A percentile compares a stretch with the other conserved stretches of the same genome.
Evolutionary conservation across 2,329 filamentous ascomycete genomes (phyloP).

Genomic region (Xenosphaeropsis pyriputrescens): DNA sequence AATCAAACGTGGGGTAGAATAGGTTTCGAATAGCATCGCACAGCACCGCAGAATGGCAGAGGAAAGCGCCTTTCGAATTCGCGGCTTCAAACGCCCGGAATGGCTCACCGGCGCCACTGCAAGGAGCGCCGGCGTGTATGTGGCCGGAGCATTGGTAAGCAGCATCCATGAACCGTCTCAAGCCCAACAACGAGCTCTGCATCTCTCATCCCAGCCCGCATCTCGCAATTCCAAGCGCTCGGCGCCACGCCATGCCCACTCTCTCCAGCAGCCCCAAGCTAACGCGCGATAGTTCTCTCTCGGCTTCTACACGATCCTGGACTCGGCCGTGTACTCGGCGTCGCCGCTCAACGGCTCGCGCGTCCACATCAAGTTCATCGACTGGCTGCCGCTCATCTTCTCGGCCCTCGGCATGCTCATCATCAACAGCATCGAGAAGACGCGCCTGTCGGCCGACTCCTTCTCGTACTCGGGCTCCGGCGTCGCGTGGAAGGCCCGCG

Average conservation of each 20-base stretch:
- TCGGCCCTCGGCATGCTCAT: conserved; percentile 54
- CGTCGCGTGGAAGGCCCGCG: conserved; percentile 54
- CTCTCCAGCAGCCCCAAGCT: conserved; percentile 9
- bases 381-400: conserved; percentile 58
- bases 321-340: conserved; percentile 53
- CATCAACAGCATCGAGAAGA: conserved; percentile 57
- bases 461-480: conserved; percentile 47
- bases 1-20: no score
- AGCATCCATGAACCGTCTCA: conserved; percentile 14
- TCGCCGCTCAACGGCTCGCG: conserved; percentile 41
- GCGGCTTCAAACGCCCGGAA: conserved; percentile 51
- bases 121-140: conserved; percentile 48
- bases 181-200: neutral
- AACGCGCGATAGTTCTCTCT: conserved; percentile 40
- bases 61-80: conserved; percentile 37
- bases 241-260: no score
- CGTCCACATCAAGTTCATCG: conserved; percentile 49
- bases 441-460: conserved; percentile 45
- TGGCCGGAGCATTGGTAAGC: conserved; percentile 46
- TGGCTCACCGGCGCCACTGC: conserved; percentile 52
- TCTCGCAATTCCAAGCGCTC: no score
- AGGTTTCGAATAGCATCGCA: no score
- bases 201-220: no score
- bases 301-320: conserved; percentile 55
- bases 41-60: conserved; percentile 33